Evolutionary conservation across 2,329 filamentous ascomycete genomes (phyloP).

Genomic region (Fusarium vanettenii): DNA sequence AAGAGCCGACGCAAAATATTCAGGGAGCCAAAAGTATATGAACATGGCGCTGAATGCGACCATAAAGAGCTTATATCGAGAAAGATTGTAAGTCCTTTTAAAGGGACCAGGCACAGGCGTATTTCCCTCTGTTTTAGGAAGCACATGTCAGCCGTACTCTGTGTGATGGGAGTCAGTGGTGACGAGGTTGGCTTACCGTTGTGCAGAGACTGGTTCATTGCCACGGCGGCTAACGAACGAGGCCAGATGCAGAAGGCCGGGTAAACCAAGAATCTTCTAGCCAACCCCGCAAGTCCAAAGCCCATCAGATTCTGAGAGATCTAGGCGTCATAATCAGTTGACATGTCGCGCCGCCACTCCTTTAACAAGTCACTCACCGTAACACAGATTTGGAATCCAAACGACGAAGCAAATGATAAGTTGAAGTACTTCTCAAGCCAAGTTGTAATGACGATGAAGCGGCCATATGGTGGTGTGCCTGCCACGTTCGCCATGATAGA

Average conservation of each 20-base stretch:
- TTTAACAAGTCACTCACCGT: background rate
- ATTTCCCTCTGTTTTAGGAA: constrained; percentile 2
- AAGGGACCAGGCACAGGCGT: constrained; percentile 25
- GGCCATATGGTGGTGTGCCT: constrained; percentile 30
- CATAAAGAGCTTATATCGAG: constrained; percentile 35
- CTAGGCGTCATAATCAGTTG: background rate
- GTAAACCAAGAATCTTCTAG: constrained; percentile 63
- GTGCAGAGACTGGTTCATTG: constrained; percentile 34
- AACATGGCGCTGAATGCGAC: constrained; percentile 35
- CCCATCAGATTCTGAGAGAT: constrained; percentile 56
- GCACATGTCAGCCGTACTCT: background rate
- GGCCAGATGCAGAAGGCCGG: constrained; percentile 49
- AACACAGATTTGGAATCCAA: constrained; percentile 50
- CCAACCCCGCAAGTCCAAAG: constrained; percentile 64
- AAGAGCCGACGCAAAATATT: constrained; percentile 23
- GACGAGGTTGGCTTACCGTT: constrained; percentile 6
- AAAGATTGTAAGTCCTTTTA: constrained; percentile 30
- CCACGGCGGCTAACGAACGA: constrained; percentile 48
- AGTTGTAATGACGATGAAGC: constrained; percentile 35
- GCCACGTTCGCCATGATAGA: constrained; percentile 58
- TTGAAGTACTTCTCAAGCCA: constrained; percentile 41
- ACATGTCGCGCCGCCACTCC: too few relatives aligned
- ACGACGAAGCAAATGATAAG: constrained; percentile 29
- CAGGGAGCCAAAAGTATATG: constrained; percentile 39
- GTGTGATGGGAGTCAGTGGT: rapidly evolving